phyloP scores from a whole-genome alignment of 768 basidiomycete species.

The Lyophyllum shimeji region DNA sequence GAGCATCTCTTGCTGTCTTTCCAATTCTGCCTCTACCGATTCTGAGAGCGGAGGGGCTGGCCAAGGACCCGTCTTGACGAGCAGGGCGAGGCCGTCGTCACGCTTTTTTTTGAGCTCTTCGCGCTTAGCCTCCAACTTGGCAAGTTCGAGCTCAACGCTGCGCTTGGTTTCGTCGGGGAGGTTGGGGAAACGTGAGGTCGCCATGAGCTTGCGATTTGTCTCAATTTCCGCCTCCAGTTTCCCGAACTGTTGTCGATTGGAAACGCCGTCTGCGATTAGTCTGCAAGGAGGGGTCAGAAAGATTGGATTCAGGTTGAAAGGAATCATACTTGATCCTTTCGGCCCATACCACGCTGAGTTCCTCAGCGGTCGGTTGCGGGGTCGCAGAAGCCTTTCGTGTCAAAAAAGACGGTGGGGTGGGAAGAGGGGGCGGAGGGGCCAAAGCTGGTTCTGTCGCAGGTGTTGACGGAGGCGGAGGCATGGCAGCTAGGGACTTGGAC shows the following conservation, averaged over 20 bases:
- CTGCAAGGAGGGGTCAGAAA: slow-evolving; percentile 7
- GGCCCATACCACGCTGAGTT: slow-evolving; percentile 20
- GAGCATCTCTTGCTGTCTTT: slow-evolving; percentile 20
- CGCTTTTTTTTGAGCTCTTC: slow-evolving; percentile 20
- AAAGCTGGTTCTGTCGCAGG: not conserved
- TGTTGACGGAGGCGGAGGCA: not conserved
- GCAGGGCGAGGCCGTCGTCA: slow-evolving; percentile 12
- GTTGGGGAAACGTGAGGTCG: slow-evolving; percentile 9
- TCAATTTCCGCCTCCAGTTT: slow-evolving; percentile 20
- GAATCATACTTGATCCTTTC: slow-evolving; percentile 24
- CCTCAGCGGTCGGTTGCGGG: slow-evolving; percentile 13
- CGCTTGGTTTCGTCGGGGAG: slow-evolving; percentile 17
- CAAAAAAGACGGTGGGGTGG: slow-evolving; percentile 15
- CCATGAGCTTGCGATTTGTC: slow-evolving; percentile 13
- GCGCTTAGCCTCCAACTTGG: slow-evolving; percentile 17
- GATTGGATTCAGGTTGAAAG: not conserved
- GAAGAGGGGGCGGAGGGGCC: slow-evolving; percentile 17
- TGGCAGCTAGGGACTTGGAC: not conserved
- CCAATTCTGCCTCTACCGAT: slow-evolving; percentile 16
- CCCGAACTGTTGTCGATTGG: slow-evolving; percentile 10
- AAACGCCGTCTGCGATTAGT: slow-evolving; percentile 9
- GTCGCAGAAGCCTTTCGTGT: slow-evolving; percentile 3
- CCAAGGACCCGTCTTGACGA: slow-evolving; percentile 28
- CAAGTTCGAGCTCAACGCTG: slow-evolving; percentile 14
- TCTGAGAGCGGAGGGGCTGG: slow-evolving; percentile 23